Evolutionary conservation across 108 stramenopile species (phyloP).

Genomic region (Fragilaria crotonensis): DNA sequence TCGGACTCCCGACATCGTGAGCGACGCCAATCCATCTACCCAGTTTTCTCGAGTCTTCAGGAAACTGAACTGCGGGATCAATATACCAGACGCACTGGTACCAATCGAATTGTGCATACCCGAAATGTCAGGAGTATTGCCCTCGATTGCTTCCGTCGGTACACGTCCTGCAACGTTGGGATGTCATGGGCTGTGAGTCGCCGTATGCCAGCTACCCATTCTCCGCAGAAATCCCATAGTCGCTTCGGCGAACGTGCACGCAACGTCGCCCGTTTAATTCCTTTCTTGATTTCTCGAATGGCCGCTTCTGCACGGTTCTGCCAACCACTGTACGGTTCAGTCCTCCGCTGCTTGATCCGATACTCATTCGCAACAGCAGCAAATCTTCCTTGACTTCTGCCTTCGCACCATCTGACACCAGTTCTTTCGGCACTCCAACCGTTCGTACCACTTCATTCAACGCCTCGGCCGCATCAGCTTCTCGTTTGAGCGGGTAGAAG

Average conservation of each 20-base stretch:
- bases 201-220: conserved; percentile 1
- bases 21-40: conserved; percentile 15
- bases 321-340: background rate
- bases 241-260: background rate
- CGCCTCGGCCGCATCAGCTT: background rate
- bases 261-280: background rate
- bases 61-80: background rate
- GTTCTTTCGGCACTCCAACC: background rate
- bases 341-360: background rate
- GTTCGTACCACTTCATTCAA: background rate
- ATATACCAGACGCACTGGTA: conserved; percentile 16
- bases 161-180: background rate
- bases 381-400: background rate
- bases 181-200: background rate
- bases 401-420: background rate
- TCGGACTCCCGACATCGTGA: too few species aligned
- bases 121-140: conserved; percentile 13
- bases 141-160: conserved; percentile 1
- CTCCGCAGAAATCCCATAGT: conserved; percentile 6
- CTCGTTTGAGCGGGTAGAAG: too few species aligned
- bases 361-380: background rate
- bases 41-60: background rate
- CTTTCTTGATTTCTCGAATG: background rate
- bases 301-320: background rate
- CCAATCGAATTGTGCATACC: conserved; percentile 13